Conservation (phyloP, 805 yeast species). For the Saccharomycopsis schoenii region DNA sequence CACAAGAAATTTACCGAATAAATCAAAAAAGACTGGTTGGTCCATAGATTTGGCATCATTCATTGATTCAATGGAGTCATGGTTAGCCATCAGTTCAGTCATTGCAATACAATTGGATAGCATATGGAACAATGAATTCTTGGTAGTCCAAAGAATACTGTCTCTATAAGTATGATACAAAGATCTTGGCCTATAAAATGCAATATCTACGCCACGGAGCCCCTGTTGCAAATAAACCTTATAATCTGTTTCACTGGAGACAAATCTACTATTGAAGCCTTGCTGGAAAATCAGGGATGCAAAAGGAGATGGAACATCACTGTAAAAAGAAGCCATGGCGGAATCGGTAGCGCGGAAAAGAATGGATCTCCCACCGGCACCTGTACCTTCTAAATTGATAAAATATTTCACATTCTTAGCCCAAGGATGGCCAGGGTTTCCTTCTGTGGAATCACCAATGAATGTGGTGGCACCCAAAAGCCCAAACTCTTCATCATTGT, state of each 20-base stretch:
- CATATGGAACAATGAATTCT: slow-evolving; percentile 80
- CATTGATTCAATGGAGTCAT: slow-evolving; percentile 20
- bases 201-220: slow-evolving; percentile 79
- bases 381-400: slow-evolving; percentile 84
- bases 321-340: slow-evolving; percentile 52
- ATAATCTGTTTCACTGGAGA: slow-evolving; percentile 81
- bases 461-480: slow-evolving; percentile 72
- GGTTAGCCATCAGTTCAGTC: slow-evolving; percentile 33
- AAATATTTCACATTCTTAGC: slow-evolving; percentile 48
- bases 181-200: slow-evolving; percentile 78
- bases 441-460: slow-evolving; percentile 22
- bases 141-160: slow-evolving; percentile 50
- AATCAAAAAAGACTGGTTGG: slow-evolving; percentile 53
- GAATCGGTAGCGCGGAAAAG: slow-evolving; percentile 77
- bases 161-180: slow-evolving; percentile 76
- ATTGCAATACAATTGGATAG: slow-evolving; percentile 59
- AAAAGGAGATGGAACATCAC: slow-evolving; percentile 47
- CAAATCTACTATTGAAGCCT: slow-evolving; percentile 65
- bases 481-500: slow-evolving; percentile 86
- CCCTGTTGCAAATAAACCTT: slow-evolving; percentile 59
- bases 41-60: slow-evolving; percentile 23
- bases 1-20: slow-evolving; percentile 49
- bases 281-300: slow-evolving; percentile 76
- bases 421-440: slow-evolving; percentile 51
- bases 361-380: slow-evolving; percentile 80